These are phyloP conservation scores for Trichoderma sp. DNA, from an alignment of 2,329 filamentous ascomycete species.

Conservation along the genomic window DNA sequence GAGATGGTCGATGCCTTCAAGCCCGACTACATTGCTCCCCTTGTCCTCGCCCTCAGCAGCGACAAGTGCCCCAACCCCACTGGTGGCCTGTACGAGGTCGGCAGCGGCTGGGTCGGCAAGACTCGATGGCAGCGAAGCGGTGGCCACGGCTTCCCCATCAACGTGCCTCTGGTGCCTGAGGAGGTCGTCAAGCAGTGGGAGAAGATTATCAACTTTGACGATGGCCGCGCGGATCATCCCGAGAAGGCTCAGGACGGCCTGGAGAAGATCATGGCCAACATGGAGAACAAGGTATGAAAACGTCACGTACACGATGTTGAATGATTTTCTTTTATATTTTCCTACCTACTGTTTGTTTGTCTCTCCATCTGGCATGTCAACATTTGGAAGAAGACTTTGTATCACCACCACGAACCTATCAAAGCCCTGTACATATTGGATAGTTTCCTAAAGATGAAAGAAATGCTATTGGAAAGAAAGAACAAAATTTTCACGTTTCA, in stretches of 20 bases:
- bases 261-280: conserved; percentile 77
- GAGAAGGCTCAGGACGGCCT: conserved; percentile 74
- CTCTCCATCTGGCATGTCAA: not conserved
- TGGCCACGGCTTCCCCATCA: conserved; percentile 87
- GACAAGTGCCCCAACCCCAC: conserved; percentile 86
- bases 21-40: conserved; percentile 94
- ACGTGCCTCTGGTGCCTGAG: conserved; percentile 81
- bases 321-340: not conserved
- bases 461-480: conserved; percentile 11
- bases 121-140: conserved; percentile 94
- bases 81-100: conserved; percentile 89
- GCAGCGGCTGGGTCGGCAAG: conserved; percentile 87
- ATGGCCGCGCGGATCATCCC: conserved; percentile 84
- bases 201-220: conserved; percentile 82
- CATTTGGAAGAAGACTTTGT: conserved; percentile 5
- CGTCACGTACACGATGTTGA: not conserved
- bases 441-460: conserved; percentile 13
- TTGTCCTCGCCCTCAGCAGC: conserved; percentile 80
- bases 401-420: conserved; percentile 1
- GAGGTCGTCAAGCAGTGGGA: conserved; percentile 75
- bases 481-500: not conserved
- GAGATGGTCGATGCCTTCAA: conserved; percentile 99
- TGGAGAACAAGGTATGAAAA: conserved; percentile 54
- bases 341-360: not conserved
- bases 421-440: conserved; percentile 22